Evolutionary conservation across 805 yeast species (phyloP).

Genomic region (Suhomyces xylopsoci): DNA sequence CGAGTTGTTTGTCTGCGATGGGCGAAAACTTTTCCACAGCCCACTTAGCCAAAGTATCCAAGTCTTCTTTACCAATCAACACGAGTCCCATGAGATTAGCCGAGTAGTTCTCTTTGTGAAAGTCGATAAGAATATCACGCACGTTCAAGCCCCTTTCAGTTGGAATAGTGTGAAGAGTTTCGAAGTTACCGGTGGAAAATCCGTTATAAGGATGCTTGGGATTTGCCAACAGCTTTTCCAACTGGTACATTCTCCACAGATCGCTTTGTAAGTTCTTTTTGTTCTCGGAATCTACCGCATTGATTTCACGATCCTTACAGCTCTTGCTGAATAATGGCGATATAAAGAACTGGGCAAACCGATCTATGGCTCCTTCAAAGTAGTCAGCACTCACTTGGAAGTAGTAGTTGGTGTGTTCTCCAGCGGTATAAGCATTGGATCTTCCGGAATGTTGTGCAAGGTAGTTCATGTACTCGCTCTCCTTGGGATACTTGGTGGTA

Average conservation of each 20-base stretch:
- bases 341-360: constrained; percentile 91
- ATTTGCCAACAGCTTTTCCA: constrained; percentile 72
- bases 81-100: constrained; percentile 87
- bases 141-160: constrained; percentile 60
- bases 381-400: constrained; percentile 78
- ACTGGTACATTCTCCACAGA: constrained; percentile 81
- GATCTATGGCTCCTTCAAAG: constrained; percentile 82
- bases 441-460: constrained; percentile 82
- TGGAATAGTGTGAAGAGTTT: constrained; percentile 72
- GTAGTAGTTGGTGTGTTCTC: constrained; percentile 85
- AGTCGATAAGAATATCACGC: constrained; percentile 75
- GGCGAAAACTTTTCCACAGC: constrained; percentile 61
- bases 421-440: constrained; percentile 89
- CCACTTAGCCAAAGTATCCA: constrained; percentile 72
- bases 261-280: constrained; percentile 91
- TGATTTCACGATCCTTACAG: constrained; percentile 87
- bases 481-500: constrained; percentile 69
- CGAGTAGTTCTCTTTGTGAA: constrained; percentile 70
- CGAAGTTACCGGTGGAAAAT: constrained; percentile 84
- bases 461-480: constrained; percentile 70
- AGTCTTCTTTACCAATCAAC: constrained; percentile 74
- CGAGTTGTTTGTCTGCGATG: constrained; percentile 51
- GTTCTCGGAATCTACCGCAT: constrained; percentile 94
- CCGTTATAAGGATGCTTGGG: constrained; percentile 79
- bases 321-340: constrained; percentile 69